Base-by-base conservation (phyloP, 257 asterid genomes). In the Ophiorrhiza pumila region DNA sequence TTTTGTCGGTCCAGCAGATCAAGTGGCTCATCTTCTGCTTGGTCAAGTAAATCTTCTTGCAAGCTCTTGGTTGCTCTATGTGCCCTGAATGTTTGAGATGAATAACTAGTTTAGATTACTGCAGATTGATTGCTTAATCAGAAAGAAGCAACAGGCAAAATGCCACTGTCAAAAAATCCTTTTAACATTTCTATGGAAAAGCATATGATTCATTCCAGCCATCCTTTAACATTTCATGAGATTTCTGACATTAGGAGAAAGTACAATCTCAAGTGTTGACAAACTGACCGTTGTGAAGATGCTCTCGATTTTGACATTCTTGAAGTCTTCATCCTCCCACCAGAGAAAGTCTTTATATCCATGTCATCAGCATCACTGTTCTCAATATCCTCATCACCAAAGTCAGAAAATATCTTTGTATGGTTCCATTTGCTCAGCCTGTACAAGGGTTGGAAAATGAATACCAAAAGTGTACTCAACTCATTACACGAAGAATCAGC, bases 341-440 rank as follows among this genome's bases (percentile, higher is more conserved):
- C 79, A 67, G 82, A 74, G 13, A 76, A 31, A 71, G 90, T 83
- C 74, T 68, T 84, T 32, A 41, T 74, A 37, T 80, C 87, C 71
- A 71, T 79, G 79, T 66, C 72, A 45, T 83, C 93, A 65, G 77
- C 85, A 75, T 79, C 96, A 75, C 87, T 85, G 53, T 76, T 79
- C 81, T 74, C 85, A 53, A 87, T 79, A 74, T 81, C 90, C 34
- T 82, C 91, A 59, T 88, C 97, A 66, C 80, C 90, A 18, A 86
- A 86, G 76, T 95, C 99, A 64, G 97, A 92, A 77, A 95, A 95
- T 78, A 95, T 81, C 82, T 76, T 90, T 45, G 99, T 87, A 80
- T 92, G 96, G 76, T 95, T 92, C 98, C 98, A 92, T 85, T 81
- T 79, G 83, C 98, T 95, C 37, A 83, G 78, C 91, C 98, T 94